These are phyloP conservation scores for Penicillium occitanis DNA, from an alignment of 2,329 filamentous ascomycete genomes.

Conservation along the genomic window DNA sequence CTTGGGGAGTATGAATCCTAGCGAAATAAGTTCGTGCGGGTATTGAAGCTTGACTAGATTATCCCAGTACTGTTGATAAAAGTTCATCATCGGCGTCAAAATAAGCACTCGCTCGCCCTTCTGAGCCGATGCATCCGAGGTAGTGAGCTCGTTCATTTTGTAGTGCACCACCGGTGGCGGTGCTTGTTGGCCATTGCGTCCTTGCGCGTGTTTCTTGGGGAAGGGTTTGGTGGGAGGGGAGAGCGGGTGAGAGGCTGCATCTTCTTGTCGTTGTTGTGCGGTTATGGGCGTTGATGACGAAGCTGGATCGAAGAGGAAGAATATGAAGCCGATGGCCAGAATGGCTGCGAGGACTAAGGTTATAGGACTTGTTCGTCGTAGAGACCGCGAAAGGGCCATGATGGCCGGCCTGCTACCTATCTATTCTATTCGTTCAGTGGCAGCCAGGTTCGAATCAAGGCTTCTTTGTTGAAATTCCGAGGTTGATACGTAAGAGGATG, in stretches of 20 bases:
- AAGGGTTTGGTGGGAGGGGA: slow-evolving; percentile 74
- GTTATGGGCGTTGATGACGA: slow-evolving; percentile 50
- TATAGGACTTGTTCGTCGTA: slow-evolving; percentile 76
- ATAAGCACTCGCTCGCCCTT: slow-evolving; percentile 87
- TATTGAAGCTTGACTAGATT: slow-evolving; percentile 82
- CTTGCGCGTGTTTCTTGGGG: slow-evolving; percentile 60
- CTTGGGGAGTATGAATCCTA: slow-evolving; percentile 95
- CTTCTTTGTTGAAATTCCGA: background rate
- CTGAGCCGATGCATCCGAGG: slow-evolving; percentile 69
- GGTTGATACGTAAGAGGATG: background rate
- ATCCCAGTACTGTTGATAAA: slow-evolving; percentile 95
- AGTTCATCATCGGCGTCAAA: slow-evolving; percentile 86
- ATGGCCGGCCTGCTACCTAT: slow-evolving; percentile 13
- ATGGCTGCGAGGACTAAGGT: slow-evolving; percentile 70
- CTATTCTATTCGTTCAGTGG: background rate
- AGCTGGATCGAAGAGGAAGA: slow-evolving; percentile 62
- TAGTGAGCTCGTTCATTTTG: slow-evolving; percentile 92
- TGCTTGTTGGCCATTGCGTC: slow-evolving; percentile 50
- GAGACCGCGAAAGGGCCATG: slow-evolving; percentile 63
- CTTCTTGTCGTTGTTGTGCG: slow-evolving; percentile 53
- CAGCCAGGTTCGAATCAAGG: background rate
- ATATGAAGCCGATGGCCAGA: slow-evolving; percentile 70
- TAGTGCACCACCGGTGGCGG: slow-evolving; percentile 89
- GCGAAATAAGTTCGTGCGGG: slow-evolving; percentile 88
- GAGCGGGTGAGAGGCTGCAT: slow-evolving; percentile 66